These are phyloP conservation scores for Populus euphratica DNA, from an alignment of 345 rosid genomes.

Conservation along the genomic window DNA sequence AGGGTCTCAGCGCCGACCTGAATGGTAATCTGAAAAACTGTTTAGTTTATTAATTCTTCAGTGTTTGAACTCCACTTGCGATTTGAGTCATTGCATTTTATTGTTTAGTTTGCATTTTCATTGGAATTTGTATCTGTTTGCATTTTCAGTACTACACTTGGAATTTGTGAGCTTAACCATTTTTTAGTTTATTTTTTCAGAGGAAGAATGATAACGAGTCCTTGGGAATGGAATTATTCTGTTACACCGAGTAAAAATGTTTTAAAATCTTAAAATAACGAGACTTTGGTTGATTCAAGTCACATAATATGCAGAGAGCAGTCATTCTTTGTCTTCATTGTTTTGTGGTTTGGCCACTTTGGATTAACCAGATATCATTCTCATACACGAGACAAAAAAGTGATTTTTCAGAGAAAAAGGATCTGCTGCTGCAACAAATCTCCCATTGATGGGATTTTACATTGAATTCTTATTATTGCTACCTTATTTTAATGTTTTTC, in stretches of 20 bases:
- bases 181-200: not conserved
- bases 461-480: not conserved
- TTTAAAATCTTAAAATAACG: not conserved
- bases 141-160: not conserved
- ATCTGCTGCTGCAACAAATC: not conserved
- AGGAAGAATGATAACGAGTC: not conserved
- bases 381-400: not conserved
- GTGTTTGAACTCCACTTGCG: not conserved
- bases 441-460: not conserved
- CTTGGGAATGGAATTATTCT: not conserved
- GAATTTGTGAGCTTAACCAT: not conserved
- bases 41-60: not conserved
- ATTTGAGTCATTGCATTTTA: not conserved
- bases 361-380: not conserved
- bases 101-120: not conserved
- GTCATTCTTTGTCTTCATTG: not conserved
- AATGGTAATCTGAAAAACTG: conserved; percentile 55
- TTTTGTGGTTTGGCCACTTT: not conserved
- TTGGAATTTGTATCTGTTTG: not conserved
- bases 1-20: conserved; percentile 83
- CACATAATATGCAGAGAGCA: not conserved
- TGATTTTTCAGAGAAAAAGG: not conserved
- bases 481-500: not conserved
- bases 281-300: not conserved
- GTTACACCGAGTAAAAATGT: not conserved